These are phyloP conservation scores for Panicum miliaceum DNA, from an alignment of 176 grass and related monocot genomes.

Conservation along the genomic window DNA sequence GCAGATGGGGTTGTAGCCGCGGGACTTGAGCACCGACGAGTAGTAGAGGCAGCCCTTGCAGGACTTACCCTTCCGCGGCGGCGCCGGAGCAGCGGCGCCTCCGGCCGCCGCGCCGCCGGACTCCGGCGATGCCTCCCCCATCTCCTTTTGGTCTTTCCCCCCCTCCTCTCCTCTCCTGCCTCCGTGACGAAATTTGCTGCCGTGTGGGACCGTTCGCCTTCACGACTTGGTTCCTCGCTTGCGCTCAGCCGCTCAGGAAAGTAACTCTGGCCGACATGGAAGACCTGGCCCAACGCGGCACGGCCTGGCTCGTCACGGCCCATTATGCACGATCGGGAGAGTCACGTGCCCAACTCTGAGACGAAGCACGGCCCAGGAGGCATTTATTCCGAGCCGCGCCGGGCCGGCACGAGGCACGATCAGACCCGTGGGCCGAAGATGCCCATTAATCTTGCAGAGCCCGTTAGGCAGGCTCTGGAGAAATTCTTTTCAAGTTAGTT, in stretches of 20 bases:
- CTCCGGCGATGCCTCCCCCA: conserved; percentile 64
- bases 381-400: no score
- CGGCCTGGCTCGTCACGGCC: no score
- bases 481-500: no score
- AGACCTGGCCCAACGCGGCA: no score
- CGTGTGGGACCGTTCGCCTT: conserved; percentile 29
- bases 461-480: no score
- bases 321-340: no score
- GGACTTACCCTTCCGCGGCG: conserved; percentile 71
- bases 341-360: no score
- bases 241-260: not conserved
- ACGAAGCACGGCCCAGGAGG: no score
- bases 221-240: not conserved
- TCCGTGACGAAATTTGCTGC: conserved; percentile 17
- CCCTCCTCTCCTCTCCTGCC: not conserved
- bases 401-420: no score
- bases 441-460: no score
- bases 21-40: conserved; percentile 74
- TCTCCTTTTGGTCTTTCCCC: not conserved
- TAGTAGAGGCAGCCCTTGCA: conserved; percentile 98
- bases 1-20: conserved; percentile 77
- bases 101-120: conserved; percentile 40
- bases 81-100: not conserved
- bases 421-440: no score
- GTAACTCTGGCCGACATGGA: no score